These are phyloP conservation scores for Dorcoceras hygrometricum DNA, from an alignment of 257 asterid species.

Conservation along the genomic window DNA sequence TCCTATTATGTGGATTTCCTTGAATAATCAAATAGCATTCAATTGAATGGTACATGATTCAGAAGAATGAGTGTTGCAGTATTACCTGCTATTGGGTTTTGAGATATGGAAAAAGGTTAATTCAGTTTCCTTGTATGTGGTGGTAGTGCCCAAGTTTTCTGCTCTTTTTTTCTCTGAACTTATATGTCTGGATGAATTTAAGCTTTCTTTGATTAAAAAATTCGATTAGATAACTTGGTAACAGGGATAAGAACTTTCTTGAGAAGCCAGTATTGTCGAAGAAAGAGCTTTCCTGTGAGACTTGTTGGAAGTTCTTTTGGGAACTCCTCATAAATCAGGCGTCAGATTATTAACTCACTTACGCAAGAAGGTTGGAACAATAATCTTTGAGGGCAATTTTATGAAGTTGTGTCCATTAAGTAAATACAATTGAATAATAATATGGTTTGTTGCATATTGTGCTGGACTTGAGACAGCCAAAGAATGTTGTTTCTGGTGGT, in stretches of 20 bases:
- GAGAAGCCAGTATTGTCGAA: not conserved
- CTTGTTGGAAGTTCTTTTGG: not conserved
- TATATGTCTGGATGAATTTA: not conserved
- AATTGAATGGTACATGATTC: not conserved
- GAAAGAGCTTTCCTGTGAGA: conserved; percentile 1
- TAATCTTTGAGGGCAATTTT: not conserved
- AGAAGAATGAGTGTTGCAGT: not conserved
- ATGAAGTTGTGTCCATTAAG: conserved; percentile 4
- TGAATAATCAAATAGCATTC: not conserved
- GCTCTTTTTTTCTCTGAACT: not conserved
- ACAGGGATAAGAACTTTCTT: not conserved
- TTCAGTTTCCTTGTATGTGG: not conserved
- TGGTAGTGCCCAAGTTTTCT: not conserved
- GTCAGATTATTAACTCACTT: conserved; percentile 3
- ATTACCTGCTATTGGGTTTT: conserved; percentile 3
- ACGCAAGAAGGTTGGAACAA: not conserved
- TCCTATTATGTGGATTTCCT: not conserved
- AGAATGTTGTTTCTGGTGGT: not conserved
- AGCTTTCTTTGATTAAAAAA: not conserved
- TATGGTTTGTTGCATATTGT: conserved; percentile 1
- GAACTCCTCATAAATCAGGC: not conserved
- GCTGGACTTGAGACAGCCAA: not conserved
- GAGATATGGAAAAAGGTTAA: conserved; percentile 1
- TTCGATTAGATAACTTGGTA: not conserved
- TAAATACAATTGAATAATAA: not conserved